Evolutionary conservation across 225 moss, liverwort and hornwort species (phyloP), one percentile per base, ranked within the genome.

Genomic region (Polytrichum commune): DNA sequence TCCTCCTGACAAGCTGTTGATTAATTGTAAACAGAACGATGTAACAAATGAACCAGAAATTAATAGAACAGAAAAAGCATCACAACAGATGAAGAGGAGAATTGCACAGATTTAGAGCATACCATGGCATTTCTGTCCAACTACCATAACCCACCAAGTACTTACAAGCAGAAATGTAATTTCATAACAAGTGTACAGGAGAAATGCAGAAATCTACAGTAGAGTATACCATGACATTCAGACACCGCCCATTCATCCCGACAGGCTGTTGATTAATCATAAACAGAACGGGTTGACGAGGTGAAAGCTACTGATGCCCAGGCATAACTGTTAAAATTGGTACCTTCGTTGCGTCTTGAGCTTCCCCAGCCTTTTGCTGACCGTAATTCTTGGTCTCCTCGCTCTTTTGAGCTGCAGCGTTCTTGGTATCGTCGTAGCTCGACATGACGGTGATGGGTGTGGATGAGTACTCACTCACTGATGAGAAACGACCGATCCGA

Each of bases 351-450:
- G 71, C 73, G 53, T 67, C 60, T 35, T 68, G 57, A 46, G 73
- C 67, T 26, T 78, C 60, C 24, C 74, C 74, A 28, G 69, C 69
- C 27, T 74, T 69, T 24, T 74, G 63, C 24, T 63, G 56, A 5
- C 33, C 79, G 53, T 58, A 73, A 30, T 69, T 46, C 67, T 69
- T 78, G 28, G 86, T 73, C 55, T 76, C 75, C 32, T 78, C 71
- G 66, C 71, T 68, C 78, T 76, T 83, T 5, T 69, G 77, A 60
- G 77, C 75, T 32, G 80, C 79, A 29, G 77, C 27, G 23, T 46
- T 60, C 75, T 83, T 81, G 73, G 83, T 71, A 6, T 73, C 69
- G 8, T 81, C 65, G 69, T 29, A 46, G 62, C 29, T 75, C 55
- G 78, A 82, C 82, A 82, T 79, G 53, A 9, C 53, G n/a, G n/a